Base-by-base conservation (phyloP, 257 asterid genomes). In the Solanum commersonii region DNA sequence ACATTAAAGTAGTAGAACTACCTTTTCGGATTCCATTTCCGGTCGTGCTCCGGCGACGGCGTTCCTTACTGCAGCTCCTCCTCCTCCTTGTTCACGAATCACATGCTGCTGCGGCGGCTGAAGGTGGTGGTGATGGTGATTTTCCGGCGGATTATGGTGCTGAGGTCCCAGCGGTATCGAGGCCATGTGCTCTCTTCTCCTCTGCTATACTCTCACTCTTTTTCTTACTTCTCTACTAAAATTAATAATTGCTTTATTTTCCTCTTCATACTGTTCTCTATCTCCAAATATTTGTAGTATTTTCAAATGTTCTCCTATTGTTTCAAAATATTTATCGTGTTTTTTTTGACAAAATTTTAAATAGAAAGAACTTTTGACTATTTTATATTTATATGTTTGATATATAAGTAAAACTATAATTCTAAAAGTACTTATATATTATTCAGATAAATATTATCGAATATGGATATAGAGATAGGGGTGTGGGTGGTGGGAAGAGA, bases 91-190 rank as follows among this genome's bases (percentile, higher is more conserved):
- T 90, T 94, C 93, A 87, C 89, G 35, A 40, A 40, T 38, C 46
- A 11, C 20, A 12, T n/a, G 52, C 12, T 38, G 83, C 12, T 2
- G n/a, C 63, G 9, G 20, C 60, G 20, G 84, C 52, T 23, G 84
- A 35, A 35, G 92, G 81, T 44, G 86, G 42, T 37, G 87, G 72
- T 85, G 90, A 67, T 85, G 94, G 83, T 85, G 92, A 90, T 90
- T 88, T 89, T 92, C 88, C 88, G 94, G 95, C 84, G 91, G 92
- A 87, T 91, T 91, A 89, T 90, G 93, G 82, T 92, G 92, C 89
- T 91, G 93, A 90, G 97, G 95, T 89, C 95, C 98, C 95, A 91
- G 87, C 89, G 98, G 98, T 95, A 94, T 90, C 94, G 95, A 94
- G 78, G 98, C 98, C 96, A 94, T 96, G 95, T 94, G 96, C 89